Evolutionary conservation across 805 yeast genomes (phyloP).

Genomic region (Candida michaelii): DNA sequence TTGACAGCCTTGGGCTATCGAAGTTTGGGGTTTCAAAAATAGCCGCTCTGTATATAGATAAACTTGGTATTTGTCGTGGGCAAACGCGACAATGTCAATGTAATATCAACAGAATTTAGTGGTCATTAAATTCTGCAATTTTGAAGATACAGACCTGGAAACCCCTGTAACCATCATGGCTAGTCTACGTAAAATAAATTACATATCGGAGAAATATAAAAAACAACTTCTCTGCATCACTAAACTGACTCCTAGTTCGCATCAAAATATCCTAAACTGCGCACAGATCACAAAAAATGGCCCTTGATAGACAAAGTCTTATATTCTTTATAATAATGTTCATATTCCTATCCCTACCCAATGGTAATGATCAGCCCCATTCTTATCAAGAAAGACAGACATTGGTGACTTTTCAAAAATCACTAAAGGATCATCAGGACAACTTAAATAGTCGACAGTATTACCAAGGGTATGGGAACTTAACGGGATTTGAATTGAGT

Average conservation of each 20-base stretch:
- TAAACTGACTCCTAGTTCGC: not conserved
- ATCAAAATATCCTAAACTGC: not conserved
- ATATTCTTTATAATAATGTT: slow-evolving; percentile 35
- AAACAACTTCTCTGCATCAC: too few relatives aligned
- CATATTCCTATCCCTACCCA: slow-evolving; percentile 32
- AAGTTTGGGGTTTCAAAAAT: too few relatives aligned
- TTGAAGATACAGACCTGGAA: too few relatives aligned
- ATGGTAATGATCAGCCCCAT: slow-evolving; percentile 29
- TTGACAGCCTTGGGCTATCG: too few relatives aligned
- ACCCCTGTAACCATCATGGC: too few relatives aligned
- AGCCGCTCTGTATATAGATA: too few relatives aligned
- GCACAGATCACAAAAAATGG: slow-evolving; percentile 5
- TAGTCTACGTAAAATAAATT: too few relatives aligned
- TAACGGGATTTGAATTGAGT: slow-evolving; percentile 70
- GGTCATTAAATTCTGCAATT: too few relatives aligned
- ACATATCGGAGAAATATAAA: too few relatives aligned
- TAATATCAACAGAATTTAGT: too few relatives aligned
- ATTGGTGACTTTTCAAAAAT: slow-evolving; percentile 24
- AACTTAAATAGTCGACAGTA: slow-evolving; percentile 43
- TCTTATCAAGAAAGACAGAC: slow-evolving; percentile 26
- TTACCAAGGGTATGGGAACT: slow-evolving; percentile 58
- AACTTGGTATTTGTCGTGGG: too few relatives aligned
- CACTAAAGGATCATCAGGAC: slow-evolving; percentile 18
- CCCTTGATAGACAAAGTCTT: slow-evolving; percentile 34
- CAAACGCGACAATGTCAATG: too few relatives aligned